Evolutionary conservation across 1,284 basidiomycete genomes (phyloP), one percentile per base, ranked within the genome.

Genomic region (Ustilago tritici): DNA sequence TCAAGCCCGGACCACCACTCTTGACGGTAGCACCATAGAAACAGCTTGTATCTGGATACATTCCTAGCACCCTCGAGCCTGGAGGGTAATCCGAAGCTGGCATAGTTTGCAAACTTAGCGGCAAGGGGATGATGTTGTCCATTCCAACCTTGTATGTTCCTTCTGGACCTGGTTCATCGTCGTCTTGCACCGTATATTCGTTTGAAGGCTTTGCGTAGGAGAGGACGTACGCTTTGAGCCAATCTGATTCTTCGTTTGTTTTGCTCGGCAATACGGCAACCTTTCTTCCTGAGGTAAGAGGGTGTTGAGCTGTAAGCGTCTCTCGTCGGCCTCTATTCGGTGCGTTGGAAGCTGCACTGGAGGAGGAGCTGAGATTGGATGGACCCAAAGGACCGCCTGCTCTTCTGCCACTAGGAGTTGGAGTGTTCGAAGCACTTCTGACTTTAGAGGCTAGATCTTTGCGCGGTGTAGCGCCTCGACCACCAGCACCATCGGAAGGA

Each of bases 31-130:
- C 85, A 40, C 77, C 76, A 68, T 86, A 86, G 80, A 86, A 86
- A 59, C 85, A 86, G 47, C 78, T 82, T 4, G 85, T 86, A 63
- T 86, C 85, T 4, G 85, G 85, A 38, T 86, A 86, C 65, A 86
- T 78, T 3, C 80, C 85, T n/a, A 86, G 65, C 5, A 86, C 85
- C 28, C 81, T 71, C 4, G 79, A 55, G 2, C 85, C 85, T 4
- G 67, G 49, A 1, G 69, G 40, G 52, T 85, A 86, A 53, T 84
- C 82, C 17, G 73, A 60, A 4, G 79, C 56, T 7, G 85, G 85
- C 49, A 86, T 75, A 9, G 84, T 83, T 11, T 68, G 65, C 2
- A 81, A 36, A 19, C 62, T 79, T 46, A 76, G 75, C 10, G 85
- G 85, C 1, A 86, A 69, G 8, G 85, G 85, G 14, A 84, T 81